These are phyloP conservation scores for Capillidium rhysosporum DNA, from an alignment of 371 early-diverging fungal genomes.

Conservation along the genomic window DNA sequence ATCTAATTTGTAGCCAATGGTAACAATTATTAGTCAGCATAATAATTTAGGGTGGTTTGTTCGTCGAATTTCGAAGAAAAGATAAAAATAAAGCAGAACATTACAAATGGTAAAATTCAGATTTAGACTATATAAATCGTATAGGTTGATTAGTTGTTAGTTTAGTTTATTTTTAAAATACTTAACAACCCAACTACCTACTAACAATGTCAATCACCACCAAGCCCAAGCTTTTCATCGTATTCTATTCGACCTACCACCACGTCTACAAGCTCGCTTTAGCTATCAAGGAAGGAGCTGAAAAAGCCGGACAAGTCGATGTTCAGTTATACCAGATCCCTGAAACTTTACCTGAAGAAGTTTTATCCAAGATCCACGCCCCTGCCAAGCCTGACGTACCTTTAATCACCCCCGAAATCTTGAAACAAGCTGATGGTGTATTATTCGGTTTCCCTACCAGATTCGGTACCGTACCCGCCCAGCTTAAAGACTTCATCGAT, in stretches of 20 bases:
- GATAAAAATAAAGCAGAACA: too few species aligned
- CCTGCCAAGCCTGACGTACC: conserved; percentile 36
- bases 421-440: conserved; percentile 50
- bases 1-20: too few species aligned
- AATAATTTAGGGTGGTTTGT: too few species aligned
- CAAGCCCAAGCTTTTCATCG: background rate
- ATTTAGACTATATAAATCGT: too few species aligned
- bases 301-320: conserved; percentile 22
- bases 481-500: conserved; percentile 50
- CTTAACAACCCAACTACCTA: background rate
- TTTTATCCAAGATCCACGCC: conserved; percentile 51
- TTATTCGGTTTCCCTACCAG: conserved; percentile 62
- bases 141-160: too few species aligned
- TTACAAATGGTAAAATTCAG: too few species aligned
- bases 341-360: conserved; percentile 41
- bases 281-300: conserved; percentile 23
- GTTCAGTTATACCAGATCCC: conserved; percentile 24
- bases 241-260: background rate
- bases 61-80: too few species aligned
- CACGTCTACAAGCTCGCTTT: conserved; percentile 14
- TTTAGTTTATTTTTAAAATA: too few species aligned
- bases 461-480: conserved; percentile 53
- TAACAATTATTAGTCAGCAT: too few species aligned
- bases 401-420: conserved; percentile 25
- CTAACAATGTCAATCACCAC: conserved; percentile 7